phyloP scores from a whole-genome alignment of 164 flowering plant genomes.

The Aristolochia contorta region DNA sequence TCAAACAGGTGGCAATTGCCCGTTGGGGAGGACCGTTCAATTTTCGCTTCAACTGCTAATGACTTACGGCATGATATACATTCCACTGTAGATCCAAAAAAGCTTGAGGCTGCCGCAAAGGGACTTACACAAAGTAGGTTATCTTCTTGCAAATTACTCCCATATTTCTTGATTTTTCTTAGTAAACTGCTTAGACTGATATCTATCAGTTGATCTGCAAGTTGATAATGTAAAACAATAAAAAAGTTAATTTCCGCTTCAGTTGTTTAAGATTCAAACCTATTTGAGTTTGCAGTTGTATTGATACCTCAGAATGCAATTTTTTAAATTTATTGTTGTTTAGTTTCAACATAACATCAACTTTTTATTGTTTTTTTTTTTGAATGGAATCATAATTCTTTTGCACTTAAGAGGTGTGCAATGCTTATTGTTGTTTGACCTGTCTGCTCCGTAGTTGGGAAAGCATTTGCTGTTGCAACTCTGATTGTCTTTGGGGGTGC shows the following conservation, averaged over 20 bases:
- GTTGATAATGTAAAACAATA: no score
- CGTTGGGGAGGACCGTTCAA: slow-evolving; percentile 18
- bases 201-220: no score
- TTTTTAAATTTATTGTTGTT: no score
- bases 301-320: no score
- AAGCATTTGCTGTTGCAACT: slow-evolving; percentile 71
- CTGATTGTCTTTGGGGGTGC: slow-evolving; percentile 68
- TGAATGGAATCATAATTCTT: not conserved
- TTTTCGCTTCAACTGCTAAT: slow-evolving; percentile 75
- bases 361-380: no score
- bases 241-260: no score
- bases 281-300: no score
- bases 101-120: slow-evolving; percentile 72
- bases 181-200: no score
- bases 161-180: not conserved
- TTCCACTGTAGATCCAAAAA: slow-evolving; percentile 41
- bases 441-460: slow-evolving; percentile 48
- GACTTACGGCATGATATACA: slow-evolving; percentile 51
- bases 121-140: slow-evolving; percentile 53
- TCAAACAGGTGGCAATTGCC: slow-evolving; percentile 74
- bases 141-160: no score
- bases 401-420: not conserved
- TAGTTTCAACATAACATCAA: not conserved
- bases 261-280: no score
- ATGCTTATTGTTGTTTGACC: not conserved